Evolutionary conservation across 495 filamentous ascomycete species (phyloP).

Genomic region (Coniosporium apollinis): DNA sequence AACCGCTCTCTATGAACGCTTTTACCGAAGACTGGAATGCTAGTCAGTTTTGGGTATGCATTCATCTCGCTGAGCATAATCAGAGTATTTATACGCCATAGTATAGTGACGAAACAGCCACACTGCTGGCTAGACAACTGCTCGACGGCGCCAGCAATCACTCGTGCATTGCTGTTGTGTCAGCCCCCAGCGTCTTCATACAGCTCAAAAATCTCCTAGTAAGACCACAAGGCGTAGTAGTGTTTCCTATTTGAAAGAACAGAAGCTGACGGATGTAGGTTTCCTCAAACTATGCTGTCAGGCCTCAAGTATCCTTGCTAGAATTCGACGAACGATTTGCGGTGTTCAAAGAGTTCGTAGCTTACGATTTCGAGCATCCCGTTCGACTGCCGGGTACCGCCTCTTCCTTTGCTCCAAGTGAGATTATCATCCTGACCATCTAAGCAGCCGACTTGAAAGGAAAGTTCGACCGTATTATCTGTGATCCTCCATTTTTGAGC

Average conservation of each 20-base stretch:
- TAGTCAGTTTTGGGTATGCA: conserved; percentile 57
- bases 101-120: conserved; percentile 58
- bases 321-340: conserved; percentile 58
- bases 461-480: conserved; percentile 46
- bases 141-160: conserved; percentile 36
- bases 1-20: conserved; percentile 42
- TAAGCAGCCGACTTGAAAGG: conserved; percentile 38
- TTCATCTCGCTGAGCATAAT: not conserved
- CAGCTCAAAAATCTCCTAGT: conserved; percentile 52
- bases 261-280: not conserved
- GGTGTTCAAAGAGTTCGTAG: conserved; percentile 51
- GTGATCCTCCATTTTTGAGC: conserved; percentile 63
- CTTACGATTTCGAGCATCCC: conserved; percentile 56
- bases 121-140: conserved; percentile 39
- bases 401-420: not conserved
- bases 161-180: conserved; percentile 45
- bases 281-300: conserved; percentile 3
- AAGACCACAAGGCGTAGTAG: too few relatives aligned
- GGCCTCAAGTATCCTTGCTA: conserved; percentile 41
- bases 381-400: conserved; percentile 39
- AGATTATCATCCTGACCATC: not conserved
- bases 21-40: conserved; percentile 73
- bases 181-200: conserved; percentile 61
- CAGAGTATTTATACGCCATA: too few relatives aligned
- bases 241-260: too few relatives aligned